phyloP scores from a whole-genome alignment of 352 stramenopile genomes.

The Globisporangium solare region DNA sequence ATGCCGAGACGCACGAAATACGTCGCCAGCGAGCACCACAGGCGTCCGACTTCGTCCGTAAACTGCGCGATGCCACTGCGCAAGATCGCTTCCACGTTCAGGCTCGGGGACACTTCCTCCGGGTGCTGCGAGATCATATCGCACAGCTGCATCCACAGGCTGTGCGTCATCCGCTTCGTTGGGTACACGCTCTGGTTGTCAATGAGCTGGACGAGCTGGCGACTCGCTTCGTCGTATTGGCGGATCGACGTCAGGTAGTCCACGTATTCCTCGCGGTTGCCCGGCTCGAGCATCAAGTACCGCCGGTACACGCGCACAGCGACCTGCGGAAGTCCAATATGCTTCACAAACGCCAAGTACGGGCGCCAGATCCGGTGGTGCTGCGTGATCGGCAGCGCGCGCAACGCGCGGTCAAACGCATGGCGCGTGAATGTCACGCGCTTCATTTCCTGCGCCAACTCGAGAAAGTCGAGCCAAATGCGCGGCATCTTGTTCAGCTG shows the following conservation, averaged over 20 bases:
- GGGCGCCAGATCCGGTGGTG: conserved; percentile 95
- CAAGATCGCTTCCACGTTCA: conserved; percentile 96
- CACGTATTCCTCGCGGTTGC: conserved; percentile 67
- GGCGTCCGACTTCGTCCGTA: conserved; percentile 94
- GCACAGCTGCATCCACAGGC: conserved; percentile 97
- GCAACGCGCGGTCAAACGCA: conserved; percentile 94
- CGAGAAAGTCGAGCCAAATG: conserved; percentile 93
- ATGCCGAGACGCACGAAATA: conserved; percentile 96
- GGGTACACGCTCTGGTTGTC: conserved; percentile 52
- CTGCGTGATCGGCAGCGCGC: conserved; percentile 96
- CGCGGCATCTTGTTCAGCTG: conserved; percentile 95
- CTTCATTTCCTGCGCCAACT: conserved; percentile 71
- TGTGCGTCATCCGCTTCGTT: conserved; percentile 75
- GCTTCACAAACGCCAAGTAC: conserved; percentile 90
- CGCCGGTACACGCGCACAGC: conserved; percentile 83
- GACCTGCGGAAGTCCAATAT: conserved; percentile 65
- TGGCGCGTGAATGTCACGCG: conserved; percentile 76
- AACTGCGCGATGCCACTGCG: conserved; percentile 91
- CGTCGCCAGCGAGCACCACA: conserved; percentile 97
- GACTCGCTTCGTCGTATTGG: conserved; percentile 78
- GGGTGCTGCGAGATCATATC: conserved; percentile 95
- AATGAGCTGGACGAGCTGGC: conserved; percentile 78
- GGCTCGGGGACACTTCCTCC: conserved; percentile 68
- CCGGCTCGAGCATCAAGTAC: conserved; percentile 84
- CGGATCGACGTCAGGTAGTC: conserved; percentile 70